These are phyloP conservation scores for Borealophlyctis nickersoniae DNA, from an alignment of 192 early-diverging fungal genomes.

Conservation along the genomic window DNA sequence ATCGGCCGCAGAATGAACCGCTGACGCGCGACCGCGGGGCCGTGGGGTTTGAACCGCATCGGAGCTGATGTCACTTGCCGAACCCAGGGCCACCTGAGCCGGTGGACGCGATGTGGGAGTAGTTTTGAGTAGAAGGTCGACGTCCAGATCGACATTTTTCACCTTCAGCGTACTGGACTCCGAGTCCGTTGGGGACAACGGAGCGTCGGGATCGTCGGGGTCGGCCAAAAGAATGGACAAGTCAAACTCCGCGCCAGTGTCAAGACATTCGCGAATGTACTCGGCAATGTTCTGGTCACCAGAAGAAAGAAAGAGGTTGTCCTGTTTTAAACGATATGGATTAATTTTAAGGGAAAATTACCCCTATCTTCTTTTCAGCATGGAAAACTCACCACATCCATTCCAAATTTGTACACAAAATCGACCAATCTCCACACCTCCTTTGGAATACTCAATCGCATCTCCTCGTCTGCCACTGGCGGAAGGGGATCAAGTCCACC, in stretches of 20 bases:
- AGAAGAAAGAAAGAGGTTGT: constrained; percentile 58
- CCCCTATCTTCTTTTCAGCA: too few species aligned
- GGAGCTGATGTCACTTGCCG: not conserved
- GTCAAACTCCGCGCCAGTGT: constrained; percentile 69
- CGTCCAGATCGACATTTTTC: constrained; percentile 10
- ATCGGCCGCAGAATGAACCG: constrained; percentile 72
- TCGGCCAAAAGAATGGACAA: constrained; percentile 33
- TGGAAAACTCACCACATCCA: constrained; percentile 55
- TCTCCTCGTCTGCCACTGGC: constrained; percentile 24
- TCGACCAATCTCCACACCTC: constrained; percentile 71
- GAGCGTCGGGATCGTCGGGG: not conserved
- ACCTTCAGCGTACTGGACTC: constrained; percentile 13
- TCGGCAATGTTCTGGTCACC: constrained; percentile 63
- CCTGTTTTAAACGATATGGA: constrained; percentile 33
- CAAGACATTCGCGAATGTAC: constrained; percentile 78
- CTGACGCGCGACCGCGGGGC: constrained; percentile 41
- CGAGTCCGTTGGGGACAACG: constrained; percentile 1
- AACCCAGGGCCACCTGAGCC: constrained; percentile 24
- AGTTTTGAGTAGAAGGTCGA: constrained; percentile 20
- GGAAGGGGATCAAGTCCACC: too few species aligned
- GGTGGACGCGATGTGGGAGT: constrained; percentile 14
- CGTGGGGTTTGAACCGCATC: constrained; percentile 14
- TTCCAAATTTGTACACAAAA: constrained; percentile 67
- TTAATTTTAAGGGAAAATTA: constrained; percentile 23
- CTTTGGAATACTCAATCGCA: constrained; percentile 48